Evolutionary conservation across 345 rosid species (phyloP).

Genomic region (Populus ilicifolia): DNA sequence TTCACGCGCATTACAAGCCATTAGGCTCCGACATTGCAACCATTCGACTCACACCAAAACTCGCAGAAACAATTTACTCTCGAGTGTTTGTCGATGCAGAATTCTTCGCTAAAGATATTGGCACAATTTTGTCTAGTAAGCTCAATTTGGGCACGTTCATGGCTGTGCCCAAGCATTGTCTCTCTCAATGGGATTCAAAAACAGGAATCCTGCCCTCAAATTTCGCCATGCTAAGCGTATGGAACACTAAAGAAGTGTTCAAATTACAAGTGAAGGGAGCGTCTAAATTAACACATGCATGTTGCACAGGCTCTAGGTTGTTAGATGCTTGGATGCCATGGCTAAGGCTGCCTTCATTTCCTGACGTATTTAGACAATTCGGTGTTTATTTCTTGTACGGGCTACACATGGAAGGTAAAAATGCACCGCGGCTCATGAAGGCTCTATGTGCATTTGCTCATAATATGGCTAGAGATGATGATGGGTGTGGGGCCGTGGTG

Average conservation of each 20-base stretch:
- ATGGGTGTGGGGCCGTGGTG: slow-evolving; percentile 58
- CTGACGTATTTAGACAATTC: slow-evolving; percentile 56
- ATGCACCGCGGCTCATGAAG: slow-evolving; percentile 47
- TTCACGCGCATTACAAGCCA: slow-evolving; percentile 57
- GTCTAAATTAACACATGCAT: slow-evolving; percentile 37
- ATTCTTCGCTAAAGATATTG: slow-evolving; percentile 62
- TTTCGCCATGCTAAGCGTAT: slow-evolving; percentile 57
- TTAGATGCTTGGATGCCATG: slow-evolving; percentile 70
- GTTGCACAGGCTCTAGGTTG: slow-evolving; percentile 51
- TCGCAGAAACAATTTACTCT: slow-evolving; percentile 43
- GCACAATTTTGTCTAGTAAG: slow-evolving; percentile 33
- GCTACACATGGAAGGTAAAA: slow-evolving; percentile 57
- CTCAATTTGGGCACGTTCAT: slow-evolving; percentile 67
- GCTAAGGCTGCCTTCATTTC: slow-evolving; percentile 64
- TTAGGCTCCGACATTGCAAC: slow-evolving; percentile 32
- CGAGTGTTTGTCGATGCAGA: slow-evolving; percentile 41
- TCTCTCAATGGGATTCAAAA: slow-evolving; percentile 33
- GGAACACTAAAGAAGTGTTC: slow-evolving; percentile 75
- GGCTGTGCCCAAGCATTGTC: slow-evolving; percentile 40
- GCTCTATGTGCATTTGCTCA: slow-evolving; percentile 56
- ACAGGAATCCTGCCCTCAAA: slow-evolving; percentile 34
- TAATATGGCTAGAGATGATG: slow-evolving; percentile 57
- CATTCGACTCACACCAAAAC: slow-evolving; percentile 23
- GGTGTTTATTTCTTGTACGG: slow-evolving; percentile 65
- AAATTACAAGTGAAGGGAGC: slow-evolving; percentile 58